Evolutionary conservation across 441 rosid genomes (phyloP).

Genomic region (Theobroma grandiflorum): DNA sequence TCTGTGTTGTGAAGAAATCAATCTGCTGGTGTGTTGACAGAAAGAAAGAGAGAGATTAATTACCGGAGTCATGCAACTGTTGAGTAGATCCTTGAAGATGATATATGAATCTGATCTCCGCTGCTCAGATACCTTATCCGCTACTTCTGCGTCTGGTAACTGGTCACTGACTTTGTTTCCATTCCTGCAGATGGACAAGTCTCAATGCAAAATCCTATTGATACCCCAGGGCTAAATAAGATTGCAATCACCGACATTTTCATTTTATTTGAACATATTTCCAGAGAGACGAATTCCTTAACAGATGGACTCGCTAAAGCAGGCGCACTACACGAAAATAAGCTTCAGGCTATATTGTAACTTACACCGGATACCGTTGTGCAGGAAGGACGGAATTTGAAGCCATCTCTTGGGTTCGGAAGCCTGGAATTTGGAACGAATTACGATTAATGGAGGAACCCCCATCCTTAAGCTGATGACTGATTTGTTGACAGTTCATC

Average conservation of each 20-base stretch:
- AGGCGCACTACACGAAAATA: no score
- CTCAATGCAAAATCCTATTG: background rate
- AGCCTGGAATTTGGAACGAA: slow-evolving; percentile 22
- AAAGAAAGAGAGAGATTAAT: background rate
- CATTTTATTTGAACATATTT: no score
- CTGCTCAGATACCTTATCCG: slow-evolving; percentile 29
- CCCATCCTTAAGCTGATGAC: slow-evolving; percentile 24
- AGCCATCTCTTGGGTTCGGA: slow-evolving; percentile 20
- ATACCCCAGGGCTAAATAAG: background rate
- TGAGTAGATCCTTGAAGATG: slow-evolving; percentile 52
- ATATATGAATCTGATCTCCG: slow-evolving; percentile 41
- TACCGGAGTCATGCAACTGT: slow-evolving; percentile 40
- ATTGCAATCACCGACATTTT: no score
- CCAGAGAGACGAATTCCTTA: no score
- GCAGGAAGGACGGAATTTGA: slow-evolving; percentile 2
- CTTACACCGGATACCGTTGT: background rate
- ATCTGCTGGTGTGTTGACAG: background rate
- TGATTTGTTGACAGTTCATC: slow-evolving; percentile 13
- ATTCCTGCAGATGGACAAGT: slow-evolving; percentile 34
- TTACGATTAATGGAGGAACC: background rate
- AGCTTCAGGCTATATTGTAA: no score
- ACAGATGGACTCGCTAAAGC: no score
- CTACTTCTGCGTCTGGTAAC: slow-evolving; percentile 31
- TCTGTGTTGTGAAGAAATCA: background rate
- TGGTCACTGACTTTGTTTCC: slow-evolving; percentile 29